Base-by-base conservation (phyloP, 1,284 basidiomycete species). In the Ganoderma meredithae region DNA sequence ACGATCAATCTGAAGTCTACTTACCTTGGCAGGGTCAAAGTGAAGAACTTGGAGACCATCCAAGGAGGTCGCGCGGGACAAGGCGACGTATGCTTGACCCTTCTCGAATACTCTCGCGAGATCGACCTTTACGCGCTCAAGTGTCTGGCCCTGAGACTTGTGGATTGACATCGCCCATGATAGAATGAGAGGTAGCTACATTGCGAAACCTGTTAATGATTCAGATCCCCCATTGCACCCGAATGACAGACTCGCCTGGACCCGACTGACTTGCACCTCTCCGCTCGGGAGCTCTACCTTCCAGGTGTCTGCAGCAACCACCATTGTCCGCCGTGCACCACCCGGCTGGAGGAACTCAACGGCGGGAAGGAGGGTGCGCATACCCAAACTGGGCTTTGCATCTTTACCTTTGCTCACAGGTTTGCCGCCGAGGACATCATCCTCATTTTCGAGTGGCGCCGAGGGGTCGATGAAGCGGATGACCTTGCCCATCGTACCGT, bases 81-180 rank as follows among this genome's bases (percentile, higher is more conserved):
- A 86, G 0, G 97, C 97, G 53, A 98, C 96, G 78, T 98, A 98
- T 3, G 95, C 95, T 89, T 84, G 72, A 19, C 95, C 96, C 81
- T 96, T 97, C 81, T 98, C 96, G 76, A 98, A 96, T 0, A 95
- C 90, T 75, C 88, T 89, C 5, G 85, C 88, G 22, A 95, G 82
- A 75, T 95, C 94, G 44, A 95, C 92, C 76, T 91, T 95, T 67
- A 97, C 95, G 27, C 94, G 88, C 58, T 95, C 92, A 1, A 97
- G 82, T 0, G 93, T 97, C 79, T 96, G 95, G 10, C 95, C 95
- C 79, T 97, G 96, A 5, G 93, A 93, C 78, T 98, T 98, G 80
- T 98, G 96, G 66, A 98, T 98, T 60, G 94, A 95, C 93, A 95
- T 95, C 0, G 95, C 94, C 95, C 94, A 96, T 0, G 94, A 86